A percentile compares a stretch with the other conserved stretches of the same genome.
Conservation (phyloP, 2,329 filamentous ascomycete genomes). For the Phoma sp. region DNA sequence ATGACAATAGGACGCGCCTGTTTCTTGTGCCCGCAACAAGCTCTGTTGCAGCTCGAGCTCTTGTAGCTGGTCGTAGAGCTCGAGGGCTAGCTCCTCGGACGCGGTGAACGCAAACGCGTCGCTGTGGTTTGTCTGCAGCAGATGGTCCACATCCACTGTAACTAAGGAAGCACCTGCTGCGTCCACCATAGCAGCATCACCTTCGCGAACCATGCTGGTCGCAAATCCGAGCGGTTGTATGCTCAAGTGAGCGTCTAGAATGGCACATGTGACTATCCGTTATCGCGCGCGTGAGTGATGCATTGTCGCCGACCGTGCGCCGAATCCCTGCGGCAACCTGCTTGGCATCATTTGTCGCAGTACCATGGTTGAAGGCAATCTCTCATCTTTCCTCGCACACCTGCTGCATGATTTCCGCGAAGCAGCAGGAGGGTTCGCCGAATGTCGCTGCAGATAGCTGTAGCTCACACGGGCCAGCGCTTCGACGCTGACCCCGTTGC, state of each 20-base stretch:
- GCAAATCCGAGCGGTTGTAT: neutral
- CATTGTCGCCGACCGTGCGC: conserved; percentile 34
- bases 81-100: conserved; percentile 69
- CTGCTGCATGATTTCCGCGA: conserved; percentile 26
- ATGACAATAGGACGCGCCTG: conserved; percentile 25
- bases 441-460: conserved; percentile 90
- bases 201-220: conserved; percentile 30
- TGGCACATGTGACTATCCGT: conserved; percentile 15
- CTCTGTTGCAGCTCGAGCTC: conserved; percentile 75
- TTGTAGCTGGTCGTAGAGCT: conserved; percentile 73
- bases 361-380: conserved; percentile 15
- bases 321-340: conserved; percentile 35
- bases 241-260: neutral
- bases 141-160: conserved; percentile 36
- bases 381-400: conserved; percentile 19
- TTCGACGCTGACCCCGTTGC: conserved; percentile 77
- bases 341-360: conserved; percentile 36
- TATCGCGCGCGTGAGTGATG: conserved; percentile 26
- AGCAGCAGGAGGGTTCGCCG: conserved; percentile 46
- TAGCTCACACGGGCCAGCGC: conserved; percentile 91
- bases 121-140: conserved; percentile 52
- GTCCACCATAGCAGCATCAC: conserved; percentile 34
- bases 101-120: conserved; percentile 66
- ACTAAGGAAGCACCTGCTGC: conserved; percentile 14
- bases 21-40: conserved; percentile 60